Evolutionary conservation across 2,329 filamentous ascomycete genomes (phyloP).

Genomic region (Neofusicoccum kwambonambiense): DNA sequence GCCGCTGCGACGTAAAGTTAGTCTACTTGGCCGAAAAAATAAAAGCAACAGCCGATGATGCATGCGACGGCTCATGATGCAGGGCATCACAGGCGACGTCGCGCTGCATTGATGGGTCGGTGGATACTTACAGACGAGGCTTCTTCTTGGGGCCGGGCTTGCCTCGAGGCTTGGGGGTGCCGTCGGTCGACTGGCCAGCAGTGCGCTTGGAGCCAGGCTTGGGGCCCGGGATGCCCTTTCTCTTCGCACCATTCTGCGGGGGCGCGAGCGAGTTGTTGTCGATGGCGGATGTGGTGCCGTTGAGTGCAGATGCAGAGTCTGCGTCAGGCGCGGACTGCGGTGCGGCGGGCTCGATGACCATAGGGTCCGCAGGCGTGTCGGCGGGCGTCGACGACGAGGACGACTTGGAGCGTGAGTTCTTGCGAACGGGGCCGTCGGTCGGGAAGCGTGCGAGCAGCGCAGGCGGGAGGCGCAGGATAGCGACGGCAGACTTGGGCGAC

Average conservation of each 20-base stretch:
- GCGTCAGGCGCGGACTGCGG: slow-evolving; percentile 35
- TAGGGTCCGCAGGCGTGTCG: slow-evolving; percentile 33
- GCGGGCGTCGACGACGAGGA: slow-evolving; percentile 39
- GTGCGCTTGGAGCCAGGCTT: slow-evolving; percentile 64
- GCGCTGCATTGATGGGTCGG: background rate
- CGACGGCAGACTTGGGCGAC: slow-evolving; percentile 30
- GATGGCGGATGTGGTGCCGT: slow-evolving; percentile 23
- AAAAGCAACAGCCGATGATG: background rate
- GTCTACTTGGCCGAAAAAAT: slow-evolving; percentile 29
- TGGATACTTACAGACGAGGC: slow-evolving; percentile 74
- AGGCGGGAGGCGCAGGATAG: slow-evolving; percentile 35
- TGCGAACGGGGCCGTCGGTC: slow-evolving; percentile 20
- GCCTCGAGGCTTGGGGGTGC: slow-evolving; percentile 67
- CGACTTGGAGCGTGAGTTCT: slow-evolving; percentile 33
- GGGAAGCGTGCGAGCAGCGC: slow-evolving; percentile 29
- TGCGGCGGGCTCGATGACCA: slow-evolving; percentile 10
- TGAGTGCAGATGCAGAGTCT: slow-evolving; percentile 37
- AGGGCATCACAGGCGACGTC: background rate
- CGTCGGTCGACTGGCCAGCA: slow-evolving; percentile 54
- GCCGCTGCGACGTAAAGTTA: slow-evolving; percentile 39
- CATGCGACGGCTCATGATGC: background rate
- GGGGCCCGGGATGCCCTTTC: slow-evolving; percentile 71
- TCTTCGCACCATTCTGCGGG: slow-evolving; percentile 59
- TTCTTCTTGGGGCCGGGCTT: slow-evolving; percentile 98
- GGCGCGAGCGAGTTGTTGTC: slow-evolving; percentile 42